These are phyloP conservation scores for Oryza glumipatula DNA, from an alignment of 176 grass and related monocot species.

Conservation along the genomic window DNA sequence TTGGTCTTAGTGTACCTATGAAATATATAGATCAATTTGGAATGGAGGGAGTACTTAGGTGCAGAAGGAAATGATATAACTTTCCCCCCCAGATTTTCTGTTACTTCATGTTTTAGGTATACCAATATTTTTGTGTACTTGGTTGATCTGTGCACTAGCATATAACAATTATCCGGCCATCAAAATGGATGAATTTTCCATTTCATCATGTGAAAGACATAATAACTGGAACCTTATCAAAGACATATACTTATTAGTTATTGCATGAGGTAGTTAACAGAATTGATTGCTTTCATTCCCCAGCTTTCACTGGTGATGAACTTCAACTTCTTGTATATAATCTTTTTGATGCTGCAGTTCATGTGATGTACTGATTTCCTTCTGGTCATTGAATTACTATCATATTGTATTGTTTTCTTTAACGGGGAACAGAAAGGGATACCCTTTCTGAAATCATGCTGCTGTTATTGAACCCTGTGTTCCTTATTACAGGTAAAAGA, in stretches of 20 bases:
- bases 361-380: slow-evolving; percentile 7
- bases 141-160: background rate
- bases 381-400: too few species aligned
- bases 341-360: background rate
- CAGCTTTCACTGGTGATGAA: background rate
- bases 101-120: background rate
- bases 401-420: too few species aligned
- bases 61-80: background rate
- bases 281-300: too few species aligned
- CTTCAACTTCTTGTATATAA: background rate
- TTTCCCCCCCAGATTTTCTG: background rate
- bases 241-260: background rate
- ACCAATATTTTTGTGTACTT: background rate
- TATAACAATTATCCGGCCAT: background rate
- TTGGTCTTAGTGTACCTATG: too few species aligned
- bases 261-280: background rate
- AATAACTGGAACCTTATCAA: slow-evolving; percentile 3
- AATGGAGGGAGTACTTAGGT: background rate
- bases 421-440: background rate
- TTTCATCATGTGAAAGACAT: slow-evolving; percentile 3
- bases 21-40: too few species aligned
- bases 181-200: background rate
- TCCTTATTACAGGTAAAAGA: slow-evolving; percentile 17
- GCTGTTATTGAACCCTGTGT: slow-evolving; percentile 15
- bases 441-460: slow-evolving; percentile 17